Evolutionary conservation across 139 green algal species (phyloP).

Genomic region (Ettlia oleoabundans): DNA sequence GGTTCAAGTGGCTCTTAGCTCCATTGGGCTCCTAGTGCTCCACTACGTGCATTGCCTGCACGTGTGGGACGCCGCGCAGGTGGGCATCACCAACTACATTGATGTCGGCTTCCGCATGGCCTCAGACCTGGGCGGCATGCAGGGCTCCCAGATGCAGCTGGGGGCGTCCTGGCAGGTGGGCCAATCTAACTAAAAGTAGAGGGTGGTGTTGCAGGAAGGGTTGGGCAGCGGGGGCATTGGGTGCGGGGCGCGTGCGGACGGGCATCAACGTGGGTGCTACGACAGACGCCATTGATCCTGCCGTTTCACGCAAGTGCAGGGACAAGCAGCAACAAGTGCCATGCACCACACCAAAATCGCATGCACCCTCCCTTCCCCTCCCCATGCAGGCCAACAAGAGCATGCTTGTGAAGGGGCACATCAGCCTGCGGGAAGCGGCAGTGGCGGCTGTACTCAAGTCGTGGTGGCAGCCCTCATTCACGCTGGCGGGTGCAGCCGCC

Average conservation of each 20-base stretch:
- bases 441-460: conserved; percentile 57
- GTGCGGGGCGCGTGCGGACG: too few relatives aligned
- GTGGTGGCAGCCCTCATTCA: conserved; percentile 72
- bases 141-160: conserved; percentile 35
- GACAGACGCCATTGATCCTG: too few relatives aligned
- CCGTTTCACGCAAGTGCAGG: too few relatives aligned
- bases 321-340: too few relatives aligned
- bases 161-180: conserved; percentile 63
- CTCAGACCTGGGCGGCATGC: conserved; percentile 17
- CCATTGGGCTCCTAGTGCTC: too few relatives aligned
- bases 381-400: conserved; percentile 88
- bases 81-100: conserved; percentile 89
- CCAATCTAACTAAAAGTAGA: too few relatives aligned
- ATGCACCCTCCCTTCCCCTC: too few relatives aligned
- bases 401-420: conserved; percentile 69
- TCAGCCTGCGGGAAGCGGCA: conserved; percentile 52
- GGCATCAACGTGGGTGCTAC: too few relatives aligned
- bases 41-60: not conserved
- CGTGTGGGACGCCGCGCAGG: conserved; percentile 59
- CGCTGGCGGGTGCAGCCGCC: conserved; percentile 36
- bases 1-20: too few relatives aligned
- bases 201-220: not conserved
- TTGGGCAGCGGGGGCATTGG: not conserved
- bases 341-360: too few relatives aligned
- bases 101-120: conserved; percentile 72